phyloP scores from a whole-genome alignment of 495 filamentous ascomycete genomes.

The Penicillium verhagenii region DNA sequence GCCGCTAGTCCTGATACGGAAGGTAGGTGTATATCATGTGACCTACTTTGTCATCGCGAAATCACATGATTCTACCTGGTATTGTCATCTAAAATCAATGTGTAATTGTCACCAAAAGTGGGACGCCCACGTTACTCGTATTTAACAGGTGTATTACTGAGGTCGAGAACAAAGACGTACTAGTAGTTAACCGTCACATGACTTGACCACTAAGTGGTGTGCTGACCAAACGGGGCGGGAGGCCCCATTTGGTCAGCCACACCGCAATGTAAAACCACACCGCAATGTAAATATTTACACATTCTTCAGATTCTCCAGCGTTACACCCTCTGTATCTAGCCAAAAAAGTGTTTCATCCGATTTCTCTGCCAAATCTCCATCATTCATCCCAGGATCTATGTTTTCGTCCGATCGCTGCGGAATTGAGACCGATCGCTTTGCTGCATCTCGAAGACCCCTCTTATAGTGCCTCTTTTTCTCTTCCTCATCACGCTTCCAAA shows the following conservation, averaged over 20 bases:
- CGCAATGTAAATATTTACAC: not conserved
- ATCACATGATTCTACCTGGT: constrained; percentile 10
- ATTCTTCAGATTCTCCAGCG: not conserved
- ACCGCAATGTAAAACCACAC: not conserved
- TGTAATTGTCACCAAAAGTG: not conserved
- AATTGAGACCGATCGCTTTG: not conserved
- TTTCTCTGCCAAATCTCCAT: no score
- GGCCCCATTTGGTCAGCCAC: not conserved
- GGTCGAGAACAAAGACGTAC: no score
- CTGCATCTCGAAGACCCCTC: not conserved
- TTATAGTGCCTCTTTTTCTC: not conserved
- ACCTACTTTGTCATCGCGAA: not conserved
- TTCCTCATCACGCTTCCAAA: not conserved
- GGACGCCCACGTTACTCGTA: not conserved
- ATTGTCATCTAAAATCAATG: not conserved
- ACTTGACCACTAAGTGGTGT: not conserved
- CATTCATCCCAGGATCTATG: no score
- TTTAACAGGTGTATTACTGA: no score
- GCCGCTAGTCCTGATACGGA: constrained; percentile 25
- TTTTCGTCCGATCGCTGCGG: not conserved
- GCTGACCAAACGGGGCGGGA: not conserved
- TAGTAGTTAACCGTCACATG: not conserved
- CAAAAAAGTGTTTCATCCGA: no score
- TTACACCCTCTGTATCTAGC: not conserved
- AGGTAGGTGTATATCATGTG: constrained; percentile 13